Evolutionary conservation across 495 filamentous ascomycete genomes (phyloP), one percentile per base, ranked within the genome.

Genomic region (Trichoderma parareesei): DNA sequence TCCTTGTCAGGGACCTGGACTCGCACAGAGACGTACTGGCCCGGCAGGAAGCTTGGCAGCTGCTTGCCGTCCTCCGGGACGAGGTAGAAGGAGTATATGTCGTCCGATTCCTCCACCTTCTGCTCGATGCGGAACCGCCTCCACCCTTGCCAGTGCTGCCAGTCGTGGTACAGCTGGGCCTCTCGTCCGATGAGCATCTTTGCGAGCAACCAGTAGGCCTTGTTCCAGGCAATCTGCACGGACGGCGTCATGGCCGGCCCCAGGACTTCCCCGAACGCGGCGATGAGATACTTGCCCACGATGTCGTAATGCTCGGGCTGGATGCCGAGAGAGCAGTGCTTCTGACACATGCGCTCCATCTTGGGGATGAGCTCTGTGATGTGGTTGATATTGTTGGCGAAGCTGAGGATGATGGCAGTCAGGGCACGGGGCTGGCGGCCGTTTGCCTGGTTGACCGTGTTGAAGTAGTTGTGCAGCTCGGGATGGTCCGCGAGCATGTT

Each of bases 31-130:
- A 90, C 81, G 72, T 89, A 92, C 71, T 91, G 88, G 62, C 89
- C 88, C 0, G 88, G 88, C 48, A 79, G 72, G 78, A 81, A 91
- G 2, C 66, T 38, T 2, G 88, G 88, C 38, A 91, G 77, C 37
- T 78, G 74, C 66, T 80, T 73, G 62, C 78, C 82, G 65, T 91
- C 88, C 65, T 84, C 79, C 1, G 89, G 88, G 53, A 80, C 76
- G 20, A 90, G 84, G 71, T 90, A 88, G 77, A 90, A 89, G 27
- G 85, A 88, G 62, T 81, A 86, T 71, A 91, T 87, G 68, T 86
- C 84, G 3, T 82, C 80, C 7, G 82, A 79, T 73, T 91, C 88
- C 62, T 72, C 72, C 37, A 85, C 79, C 69, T 89, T 89, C 38
- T 79, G 71, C 67, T 81, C 78, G 71, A 92, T 81, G 67, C 79